These are phyloP conservation scores for Boletus rubropictus DNA, from an alignment of 768 basidiomycete species.

Conservation along the genomic window DNA sequence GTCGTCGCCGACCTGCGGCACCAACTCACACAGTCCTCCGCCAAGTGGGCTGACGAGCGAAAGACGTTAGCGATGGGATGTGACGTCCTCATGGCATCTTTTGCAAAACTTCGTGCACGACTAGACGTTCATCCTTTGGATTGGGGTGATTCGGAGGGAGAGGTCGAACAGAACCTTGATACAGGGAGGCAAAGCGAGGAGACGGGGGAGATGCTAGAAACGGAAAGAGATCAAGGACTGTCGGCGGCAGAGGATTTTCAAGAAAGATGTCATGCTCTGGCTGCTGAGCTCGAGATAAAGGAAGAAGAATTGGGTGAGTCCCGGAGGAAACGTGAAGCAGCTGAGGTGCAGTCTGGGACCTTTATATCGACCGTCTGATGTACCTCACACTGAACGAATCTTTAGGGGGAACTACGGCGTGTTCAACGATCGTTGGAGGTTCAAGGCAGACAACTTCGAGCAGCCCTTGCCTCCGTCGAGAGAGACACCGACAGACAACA, in stretches of 20 bases:
- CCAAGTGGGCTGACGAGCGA: slow-evolving; percentile 28
- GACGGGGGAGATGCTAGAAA: slow-evolving; percentile 5
- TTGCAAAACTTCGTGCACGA: slow-evolving; percentile 27
- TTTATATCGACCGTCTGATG: not conserved
- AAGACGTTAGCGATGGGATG: slow-evolving; percentile 19
- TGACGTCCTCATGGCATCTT: slow-evolving; percentile 27
- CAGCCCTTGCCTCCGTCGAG: slow-evolving; percentile 10
- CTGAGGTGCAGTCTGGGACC: slow-evolving; percentile 19
- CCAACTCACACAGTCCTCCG: slow-evolving; percentile 26
- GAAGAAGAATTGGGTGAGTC: slow-evolving; percentile 18
- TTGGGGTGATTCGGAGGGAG: slow-evolving; percentile 21
- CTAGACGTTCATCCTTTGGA: slow-evolving; percentile 20
- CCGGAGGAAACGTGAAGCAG: slow-evolving; percentile 8
- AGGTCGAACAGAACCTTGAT: slow-evolving; percentile 23
- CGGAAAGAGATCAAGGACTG: slow-evolving; percentile 10
- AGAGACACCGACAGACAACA: not conserved
- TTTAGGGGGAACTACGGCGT: slow-evolving; percentile 19
- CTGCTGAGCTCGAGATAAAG: slow-evolving; percentile 15
- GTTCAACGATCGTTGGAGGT: slow-evolving; percentile 12
- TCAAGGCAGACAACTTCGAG: slow-evolving; percentile 18
- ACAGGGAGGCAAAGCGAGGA: slow-evolving; percentile 13
- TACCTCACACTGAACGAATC: slow-evolving; percentile 4
- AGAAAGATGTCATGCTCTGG: slow-evolving; percentile 16
- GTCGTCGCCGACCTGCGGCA: slow-evolving; percentile 25
- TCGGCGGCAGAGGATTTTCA: slow-evolving; percentile 1